These are phyloP conservation scores for Persicaria tinctoria DNA, from an alignment of 148 eudicot genomes.

Conservation along the genomic window DNA sequence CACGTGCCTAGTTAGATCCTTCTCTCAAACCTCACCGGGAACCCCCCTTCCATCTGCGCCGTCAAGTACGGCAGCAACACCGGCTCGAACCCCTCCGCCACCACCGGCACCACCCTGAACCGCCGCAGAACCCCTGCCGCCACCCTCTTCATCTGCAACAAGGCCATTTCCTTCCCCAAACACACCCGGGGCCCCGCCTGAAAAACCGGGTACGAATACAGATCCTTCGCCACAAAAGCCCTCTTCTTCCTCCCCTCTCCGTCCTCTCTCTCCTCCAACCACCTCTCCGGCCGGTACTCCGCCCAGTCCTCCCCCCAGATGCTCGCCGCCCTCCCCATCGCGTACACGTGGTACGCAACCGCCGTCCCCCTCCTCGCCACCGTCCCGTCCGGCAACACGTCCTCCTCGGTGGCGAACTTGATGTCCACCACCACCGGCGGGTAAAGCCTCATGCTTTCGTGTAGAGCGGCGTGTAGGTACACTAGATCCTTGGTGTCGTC, in stretches of 20 bases:
- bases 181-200: conserved; percentile 25
- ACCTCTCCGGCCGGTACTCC: conserved; percentile 19
- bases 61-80: conserved; percentile 16
- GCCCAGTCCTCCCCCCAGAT: conserved; percentile 23
- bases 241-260: background rate
- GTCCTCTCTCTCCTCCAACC: conserved; percentile 5
- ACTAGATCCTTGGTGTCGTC: background rate
- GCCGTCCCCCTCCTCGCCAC: conserved; percentile 16
- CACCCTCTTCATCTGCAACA: conserved; percentile 26
- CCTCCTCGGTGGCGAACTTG: background rate
- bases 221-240: conserved; percentile 11
- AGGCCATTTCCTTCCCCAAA: conserved; percentile 29
- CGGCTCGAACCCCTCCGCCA: conserved; percentile 17
- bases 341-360: conserved; percentile 6
- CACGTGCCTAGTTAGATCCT: background rate
- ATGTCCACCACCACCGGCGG: background rate
- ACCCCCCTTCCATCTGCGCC: conserved; percentile 22
- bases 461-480: background rate
- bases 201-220: conserved; percentile 22
- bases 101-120: conserved; percentile 20
- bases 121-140: conserved; percentile 17
- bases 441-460: background rate
- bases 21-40: conserved; percentile 21
- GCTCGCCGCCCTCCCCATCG: conserved; percentile 21
- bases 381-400: conserved; percentile 22